A percentile compares a stretch with the other conserved stretches of the same genome.
Conservation (phyloP, 768 basidiomycete genomes). For the Asterophora lycoperdoides region DNA sequence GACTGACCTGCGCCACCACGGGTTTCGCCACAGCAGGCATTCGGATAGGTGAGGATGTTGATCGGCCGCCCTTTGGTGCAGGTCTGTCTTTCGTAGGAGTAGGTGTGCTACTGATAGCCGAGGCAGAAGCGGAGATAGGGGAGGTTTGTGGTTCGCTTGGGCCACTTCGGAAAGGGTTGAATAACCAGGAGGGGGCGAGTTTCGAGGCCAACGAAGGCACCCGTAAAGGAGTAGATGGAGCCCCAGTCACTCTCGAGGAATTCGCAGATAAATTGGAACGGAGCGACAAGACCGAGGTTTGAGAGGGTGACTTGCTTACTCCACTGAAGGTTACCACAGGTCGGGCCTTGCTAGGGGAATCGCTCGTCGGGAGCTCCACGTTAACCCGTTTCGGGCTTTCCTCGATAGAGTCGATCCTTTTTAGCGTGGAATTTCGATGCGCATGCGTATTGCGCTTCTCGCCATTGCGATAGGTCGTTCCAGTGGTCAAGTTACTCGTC, state of each 20-base stretch:
- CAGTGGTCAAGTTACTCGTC: slow-evolving; percentile 26
- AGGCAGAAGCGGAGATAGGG: slow-evolving; percentile 48
- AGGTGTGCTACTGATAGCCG: slow-evolving; percentile 25
- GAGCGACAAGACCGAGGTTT: slow-evolving; percentile 57
- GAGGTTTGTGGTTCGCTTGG: slow-evolving; percentile 62
- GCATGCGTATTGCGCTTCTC: slow-evolving; percentile 46
- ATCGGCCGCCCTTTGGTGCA: slow-evolving; percentile 7
- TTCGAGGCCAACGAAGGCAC: slow-evolving; percentile 46
- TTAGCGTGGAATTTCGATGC: slow-evolving; percentile 47
- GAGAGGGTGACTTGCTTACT: slow-evolving; percentile 61
- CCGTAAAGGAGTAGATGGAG: slow-evolving; percentile 30
- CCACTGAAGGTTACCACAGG: slow-evolving; percentile 24
- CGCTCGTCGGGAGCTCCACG: slow-evolving; percentile 49
- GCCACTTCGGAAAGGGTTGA: slow-evolving; percentile 67
- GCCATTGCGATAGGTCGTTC: slow-evolving; percentile 31
- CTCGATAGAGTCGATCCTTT: slow-evolving; percentile 60
- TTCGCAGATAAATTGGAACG: slow-evolving; percentile 46
- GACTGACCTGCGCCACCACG: slow-evolving; percentile 30
- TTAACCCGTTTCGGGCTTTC: slow-evolving; percentile 58
- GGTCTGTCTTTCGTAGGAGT: slow-evolving; percentile 11
- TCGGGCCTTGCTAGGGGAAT: slow-evolving; percentile 21
- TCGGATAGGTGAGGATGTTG: slow-evolving; percentile 29
- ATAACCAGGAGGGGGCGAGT: slow-evolving; percentile 73
- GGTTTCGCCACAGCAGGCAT: slow-evolving; percentile 32
- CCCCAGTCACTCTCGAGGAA: slow-evolving; percentile 22